Evolutionary conservation across 2,329 filamentous ascomycete species (phyloP).

Genomic region (Fusarium xylarioides): DNA sequence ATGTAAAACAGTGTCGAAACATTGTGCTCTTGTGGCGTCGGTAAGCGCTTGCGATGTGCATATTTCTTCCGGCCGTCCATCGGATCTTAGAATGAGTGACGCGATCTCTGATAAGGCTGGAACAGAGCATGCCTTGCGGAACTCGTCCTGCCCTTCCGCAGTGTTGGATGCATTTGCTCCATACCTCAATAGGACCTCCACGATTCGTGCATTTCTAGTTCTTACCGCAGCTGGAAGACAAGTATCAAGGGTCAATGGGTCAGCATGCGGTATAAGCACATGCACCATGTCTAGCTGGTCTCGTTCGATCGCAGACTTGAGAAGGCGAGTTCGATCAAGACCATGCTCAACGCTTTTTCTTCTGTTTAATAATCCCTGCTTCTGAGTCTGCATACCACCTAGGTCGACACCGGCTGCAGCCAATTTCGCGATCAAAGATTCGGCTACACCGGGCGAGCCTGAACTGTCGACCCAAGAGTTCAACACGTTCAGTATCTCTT

Average conservation of each 20-base stretch:
- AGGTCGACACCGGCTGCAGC: conserved; percentile 60
- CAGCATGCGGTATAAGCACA: conserved; percentile 63
- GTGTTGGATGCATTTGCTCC: conserved; percentile 60
- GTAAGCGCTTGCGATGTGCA: conserved; percentile 61
- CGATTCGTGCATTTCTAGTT: conserved; percentile 53
- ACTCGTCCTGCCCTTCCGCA: conserved; percentile 61
- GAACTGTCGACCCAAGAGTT: conserved; percentile 58
- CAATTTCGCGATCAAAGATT: conserved; percentile 62
- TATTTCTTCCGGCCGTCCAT: conserved; percentile 54
- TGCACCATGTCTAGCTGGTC: conserved; percentile 62
- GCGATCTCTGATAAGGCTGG: conserved; percentile 58
- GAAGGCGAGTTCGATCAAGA: conserved; percentile 58
- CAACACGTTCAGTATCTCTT: conserved; percentile 62
- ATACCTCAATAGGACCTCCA: conserved; percentile 59
- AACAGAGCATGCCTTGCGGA: conserved; percentile 59
- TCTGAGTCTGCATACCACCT: conserved; percentile 58
- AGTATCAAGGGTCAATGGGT: conserved; percentile 59
- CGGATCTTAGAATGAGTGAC: conserved; percentile 58
- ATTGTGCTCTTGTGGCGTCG: conserved; percentile 60
- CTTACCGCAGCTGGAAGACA: conserved; percentile 60
- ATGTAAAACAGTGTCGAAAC: conserved; percentile 59
- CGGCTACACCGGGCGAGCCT: conserved; percentile 64
- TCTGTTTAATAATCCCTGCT: conserved; percentile 57
- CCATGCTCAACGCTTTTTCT: conserved; percentile 60
- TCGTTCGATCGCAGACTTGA: conserved; percentile 61